Percentiles rank a stretch among this genome's conserved stretches.
Evolutionary conservation across 345 rosid species (phyloP).

Genomic region (Carallia brachiata): DNA sequence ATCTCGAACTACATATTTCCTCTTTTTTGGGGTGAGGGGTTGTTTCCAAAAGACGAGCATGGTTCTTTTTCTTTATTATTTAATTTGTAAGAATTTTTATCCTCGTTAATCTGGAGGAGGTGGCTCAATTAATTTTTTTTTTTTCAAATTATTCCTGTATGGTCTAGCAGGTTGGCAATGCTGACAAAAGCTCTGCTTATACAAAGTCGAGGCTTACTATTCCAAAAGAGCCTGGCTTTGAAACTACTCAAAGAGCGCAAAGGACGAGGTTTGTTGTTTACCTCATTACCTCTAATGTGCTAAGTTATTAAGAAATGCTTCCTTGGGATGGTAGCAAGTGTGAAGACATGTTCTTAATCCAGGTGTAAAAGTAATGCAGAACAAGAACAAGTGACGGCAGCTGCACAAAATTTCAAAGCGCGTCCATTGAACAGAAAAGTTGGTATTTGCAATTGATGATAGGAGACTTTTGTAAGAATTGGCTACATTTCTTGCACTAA

Average conservation of each 20-base stretch:
- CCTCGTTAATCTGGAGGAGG: neutral
- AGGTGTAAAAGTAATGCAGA: constrained; percentile 57
- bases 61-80: no score
- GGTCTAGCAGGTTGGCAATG: constrained; percentile 51
- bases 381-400: constrained; percentile 34
- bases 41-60: no score
- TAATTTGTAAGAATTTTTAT: neutral
- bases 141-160: constrained; percentile 3
- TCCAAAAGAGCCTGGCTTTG: constrained; percentile 91
- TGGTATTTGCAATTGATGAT: constrained; percentile 25
- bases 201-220: constrained; percentile 61
- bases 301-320: neutral
- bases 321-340: constrained; percentile 8
- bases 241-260: constrained; percentile 78
- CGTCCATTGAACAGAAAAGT: constrained; percentile 96
- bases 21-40: no score
- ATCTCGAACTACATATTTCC: no score
- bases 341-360: constrained; percentile 31
- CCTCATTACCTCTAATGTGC: constrained; percentile 8
- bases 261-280: constrained; percentile 54
- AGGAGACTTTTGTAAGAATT: constrained; percentile 3
- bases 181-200: constrained; percentile 38
- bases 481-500: constrained; percentile 13
- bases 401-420: constrained; percentile 74
- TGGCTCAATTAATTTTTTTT: neutral